These are phyloP conservation scores for Podospora sp. DNA, from an alignment of 495 filamentous ascomycete species.

Conservation along the genomic window DNA sequence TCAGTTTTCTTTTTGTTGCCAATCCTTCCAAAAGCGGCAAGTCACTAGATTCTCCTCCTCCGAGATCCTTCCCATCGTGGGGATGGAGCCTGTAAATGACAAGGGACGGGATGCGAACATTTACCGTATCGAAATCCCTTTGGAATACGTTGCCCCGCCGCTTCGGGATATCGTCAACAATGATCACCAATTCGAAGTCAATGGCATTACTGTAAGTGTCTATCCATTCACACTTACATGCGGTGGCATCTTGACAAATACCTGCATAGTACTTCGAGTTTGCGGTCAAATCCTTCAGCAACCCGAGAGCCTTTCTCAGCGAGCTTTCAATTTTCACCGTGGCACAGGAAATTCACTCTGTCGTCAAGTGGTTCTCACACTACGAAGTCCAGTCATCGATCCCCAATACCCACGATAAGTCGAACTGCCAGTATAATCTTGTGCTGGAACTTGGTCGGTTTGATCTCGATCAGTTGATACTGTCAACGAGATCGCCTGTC, in stretches of 20 bases:
- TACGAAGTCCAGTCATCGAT: not conserved
- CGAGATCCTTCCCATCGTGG: not conserved
- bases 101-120: not conserved
- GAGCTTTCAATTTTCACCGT: not conserved
- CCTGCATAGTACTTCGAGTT: not conserved
- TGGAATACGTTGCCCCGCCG: not conserved
- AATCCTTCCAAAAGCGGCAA: not conserved
- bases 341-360: not conserved
- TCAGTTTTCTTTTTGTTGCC: not conserved
- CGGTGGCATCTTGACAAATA: not conserved
- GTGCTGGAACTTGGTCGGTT: not conserved
- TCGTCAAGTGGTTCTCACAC: not conserved
- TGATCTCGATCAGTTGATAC: not conserved
- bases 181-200: not conserved
- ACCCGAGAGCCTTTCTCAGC: not conserved
- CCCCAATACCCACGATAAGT: not conserved
- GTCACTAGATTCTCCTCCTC: not conserved
- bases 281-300: not conserved
- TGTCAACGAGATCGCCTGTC: not conserved
- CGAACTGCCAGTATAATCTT: slow-evolving; percentile 2
- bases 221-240: not conserved
- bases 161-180: not conserved
- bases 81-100: not conserved
- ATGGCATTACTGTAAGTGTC: not conserved
- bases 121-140: not conserved